A percentile compares a stretch with the other conserved stretches of the same genome.
These are phyloP conservation scores for Spinellus fusiger DNA, from an alignment of 192 early-diverging fungal species.

Conservation along the genomic window DNA sequence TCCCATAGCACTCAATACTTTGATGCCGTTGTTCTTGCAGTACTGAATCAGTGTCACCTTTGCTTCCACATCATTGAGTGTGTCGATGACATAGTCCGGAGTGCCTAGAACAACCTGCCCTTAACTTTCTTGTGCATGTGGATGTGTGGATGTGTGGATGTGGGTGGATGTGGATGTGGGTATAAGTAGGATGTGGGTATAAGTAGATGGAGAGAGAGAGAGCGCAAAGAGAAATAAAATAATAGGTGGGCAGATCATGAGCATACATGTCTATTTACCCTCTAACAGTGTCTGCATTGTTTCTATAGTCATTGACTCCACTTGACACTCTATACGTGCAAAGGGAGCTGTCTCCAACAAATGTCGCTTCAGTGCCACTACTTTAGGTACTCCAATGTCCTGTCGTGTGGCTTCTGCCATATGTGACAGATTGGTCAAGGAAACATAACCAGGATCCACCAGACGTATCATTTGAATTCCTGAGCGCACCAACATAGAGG, in stretches of 20 bases:
- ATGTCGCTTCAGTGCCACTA: conserved; percentile 58
- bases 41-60: conserved; percentile 81
- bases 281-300: conserved; percentile 57
- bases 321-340: conserved; percentile 65
- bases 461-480: conserved; percentile 82
- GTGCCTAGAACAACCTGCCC: conserved; percentile 29
- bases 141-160: no score
- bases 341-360: conserved; percentile 74
- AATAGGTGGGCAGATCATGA: neutral
- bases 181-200: no score
- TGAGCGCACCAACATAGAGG: conserved; percentile 84
- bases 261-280: conserved; percentile 32
- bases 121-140: neutral
- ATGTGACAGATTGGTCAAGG: conserved; percentile 75
- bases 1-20: conserved; percentile 86
- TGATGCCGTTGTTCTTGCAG: conserved; percentile 64
- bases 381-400: conserved; percentile 83
- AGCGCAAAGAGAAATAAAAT: neutral
- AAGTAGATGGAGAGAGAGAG: neutral
- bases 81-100: conserved; percentile 72
- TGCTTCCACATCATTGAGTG: conserved; percentile 87
- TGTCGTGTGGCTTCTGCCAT: conserved; percentile 79
- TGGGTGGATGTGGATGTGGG: no score
- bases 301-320: conserved; percentile 62
- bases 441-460: conserved; percentile 92